Percentiles rank a stretch among this genome's conserved stretches.
phyloP scores from a whole-genome alignment of 345 rosid species.

The Gossypium mustelinum region DNA sequence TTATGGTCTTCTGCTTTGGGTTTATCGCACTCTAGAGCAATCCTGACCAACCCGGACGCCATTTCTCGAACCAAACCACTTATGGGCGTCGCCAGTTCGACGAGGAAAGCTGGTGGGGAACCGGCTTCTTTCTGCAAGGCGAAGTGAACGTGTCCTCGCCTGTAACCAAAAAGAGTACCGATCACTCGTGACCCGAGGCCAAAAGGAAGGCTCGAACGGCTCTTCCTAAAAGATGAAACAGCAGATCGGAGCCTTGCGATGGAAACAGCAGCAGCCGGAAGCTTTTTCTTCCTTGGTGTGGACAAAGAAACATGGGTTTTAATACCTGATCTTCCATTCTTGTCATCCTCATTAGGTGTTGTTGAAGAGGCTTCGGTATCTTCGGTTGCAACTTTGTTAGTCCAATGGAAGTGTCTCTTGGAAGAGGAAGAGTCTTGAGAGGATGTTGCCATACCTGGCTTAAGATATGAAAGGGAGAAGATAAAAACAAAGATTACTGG shows the following conservation, averaged over 20 bases:
- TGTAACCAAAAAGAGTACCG: slow-evolving; percentile 85
- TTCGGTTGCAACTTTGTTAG: neutral
- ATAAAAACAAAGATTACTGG: too few relatives aligned
- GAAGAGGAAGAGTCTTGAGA: neutral
- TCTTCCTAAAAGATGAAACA: slow-evolving; percentile 50
- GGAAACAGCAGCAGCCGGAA: slow-evolving; percentile 47
- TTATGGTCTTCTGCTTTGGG: slow-evolving; percentile 13
- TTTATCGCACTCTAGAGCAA: slow-evolving; percentile 89
- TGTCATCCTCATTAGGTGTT: neutral
- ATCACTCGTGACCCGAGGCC: slow-evolving; percentile 64
- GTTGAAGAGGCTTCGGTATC: neutral
- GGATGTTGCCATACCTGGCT: neutral
- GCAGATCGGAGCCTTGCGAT: slow-evolving; percentile 77
- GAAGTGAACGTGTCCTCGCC: slow-evolving; percentile 91
- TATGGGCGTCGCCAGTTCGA: slow-evolving; percentile 90
- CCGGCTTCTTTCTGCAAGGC: slow-evolving; percentile 79
- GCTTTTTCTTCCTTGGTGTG: slow-evolving; percentile 54
- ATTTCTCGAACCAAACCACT: slow-evolving; percentile 81
- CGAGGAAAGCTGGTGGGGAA: slow-evolving; percentile 19
- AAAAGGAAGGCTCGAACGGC: slow-evolving; percentile 31
- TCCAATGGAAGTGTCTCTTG: neutral
- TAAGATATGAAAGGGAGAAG: neutral
- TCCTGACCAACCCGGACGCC: slow-evolving; percentile 95
- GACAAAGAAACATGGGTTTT: slow-evolving; percentile 24
- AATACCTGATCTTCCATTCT: neutral